Percentiles rank a stretch among this genome's conserved stretches.
These are phyloP conservation scores for Cantharellus cinnabarinus DNA, from an alignment of 768 basidiomycete species.

Conservation along the genomic window DNA sequence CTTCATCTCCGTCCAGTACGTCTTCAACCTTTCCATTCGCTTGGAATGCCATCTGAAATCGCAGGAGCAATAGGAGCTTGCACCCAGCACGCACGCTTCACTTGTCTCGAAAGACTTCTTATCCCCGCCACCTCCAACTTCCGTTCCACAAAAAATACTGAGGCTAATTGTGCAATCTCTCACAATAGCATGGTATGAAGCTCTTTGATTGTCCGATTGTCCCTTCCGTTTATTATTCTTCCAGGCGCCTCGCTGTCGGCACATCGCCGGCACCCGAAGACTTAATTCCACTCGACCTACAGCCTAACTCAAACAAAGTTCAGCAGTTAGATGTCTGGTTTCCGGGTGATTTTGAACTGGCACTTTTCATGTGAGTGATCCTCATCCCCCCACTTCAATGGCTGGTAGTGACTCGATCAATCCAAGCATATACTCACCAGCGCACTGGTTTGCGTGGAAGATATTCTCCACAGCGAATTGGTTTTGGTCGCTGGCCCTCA, in stretches of 20 bases:
- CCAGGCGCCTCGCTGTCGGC: slow-evolving; percentile 28
- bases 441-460: slow-evolving; percentile 54
- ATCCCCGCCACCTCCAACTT: neutral
- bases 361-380: slow-evolving; percentile 28
- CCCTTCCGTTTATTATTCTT: slow-evolving; percentile 6
- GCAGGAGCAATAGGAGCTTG: slow-evolving; percentile 1
- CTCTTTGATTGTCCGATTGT: neutral
- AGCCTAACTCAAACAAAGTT: slow-evolving; percentile 28
- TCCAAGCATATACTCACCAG: slow-evolving; percentile 48
- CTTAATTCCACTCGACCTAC: slow-evolving; percentile 3
- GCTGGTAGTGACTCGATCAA: neutral
- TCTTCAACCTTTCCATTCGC: neutral
- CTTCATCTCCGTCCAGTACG: slow-evolving; percentile 1
- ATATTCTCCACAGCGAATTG: slow-evolving; percentile 52
- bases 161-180: neutral
- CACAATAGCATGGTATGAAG: neutral
- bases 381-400: neutral
- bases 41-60: neutral
- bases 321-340: slow-evolving; percentile 65
- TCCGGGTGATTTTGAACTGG: slow-evolving; percentile 49
- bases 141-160: neutral
- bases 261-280: slow-evolving; percentile 20
- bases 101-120: slow-evolving; percentile 3
- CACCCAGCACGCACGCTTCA: slow-evolving; percentile 7
- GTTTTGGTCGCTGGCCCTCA: slow-evolving; percentile 47